Evolutionary conservation across 129 eudicot genomes (phyloP), one percentile per base, ranked within the genome.

Genomic region (Tagetes patula): DNA sequence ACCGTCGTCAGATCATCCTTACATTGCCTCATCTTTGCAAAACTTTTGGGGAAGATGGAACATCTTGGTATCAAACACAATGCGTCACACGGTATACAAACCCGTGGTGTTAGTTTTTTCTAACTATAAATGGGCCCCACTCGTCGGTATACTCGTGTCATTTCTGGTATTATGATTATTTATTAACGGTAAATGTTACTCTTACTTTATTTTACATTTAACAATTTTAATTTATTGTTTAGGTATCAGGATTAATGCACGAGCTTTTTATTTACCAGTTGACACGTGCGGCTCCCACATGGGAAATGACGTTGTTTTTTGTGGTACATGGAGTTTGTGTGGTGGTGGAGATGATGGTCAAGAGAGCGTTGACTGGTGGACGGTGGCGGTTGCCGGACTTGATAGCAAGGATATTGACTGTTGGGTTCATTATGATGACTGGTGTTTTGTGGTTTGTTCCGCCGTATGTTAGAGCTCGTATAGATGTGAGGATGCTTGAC

Each of bases 271-370:
- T 92, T 58, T 86, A 42, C 81, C 74, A 85, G 13, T n/a, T 85
- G 82, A 75, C 89, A 34, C 83, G 94, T 41, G 69, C 12, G 78
- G 10, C 37, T 46, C 94, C 93, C 71, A 85, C 87, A 47, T 84
- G 93, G 87, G 81, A 77, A 69, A 76, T 84, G 79, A 86, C 87
- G 14, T 79, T 76, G 72, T 91, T 88, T 67, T 91, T 91, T 38
- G 27, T 81, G 79, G 34, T 91, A 40, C 97, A 91, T 63, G 96
- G 96, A 31, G 53, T 77, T 6, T 78, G 85, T 41, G 75, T 91
- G 13, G 73, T 82, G 43, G 83, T 60, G 27, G 97, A 91, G 85
- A 75, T 86, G 32, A 32, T 72, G 2, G 74, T 77, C 0, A 88
- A 91, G 80, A 86, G 85, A 59, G 71, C 20, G 6, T 3, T 80